Conservation (phyloP, 2,329 filamentous ascomycete genomes). For the Aspergillus hortae region DNA sequence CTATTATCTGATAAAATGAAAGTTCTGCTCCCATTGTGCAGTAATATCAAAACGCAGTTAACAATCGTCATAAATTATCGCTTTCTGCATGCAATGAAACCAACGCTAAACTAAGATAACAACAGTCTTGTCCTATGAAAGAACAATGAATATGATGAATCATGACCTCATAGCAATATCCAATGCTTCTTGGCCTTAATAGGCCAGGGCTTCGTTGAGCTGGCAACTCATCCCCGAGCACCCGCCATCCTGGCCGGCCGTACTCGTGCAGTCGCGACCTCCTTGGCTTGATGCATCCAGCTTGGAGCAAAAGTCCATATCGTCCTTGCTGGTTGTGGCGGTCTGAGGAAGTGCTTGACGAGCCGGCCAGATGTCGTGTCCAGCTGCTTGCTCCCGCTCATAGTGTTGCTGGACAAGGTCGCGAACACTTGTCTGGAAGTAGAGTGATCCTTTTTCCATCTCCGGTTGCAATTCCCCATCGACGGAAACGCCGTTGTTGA, state of each 20-base stretch:
- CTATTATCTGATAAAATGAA: too few species aligned
- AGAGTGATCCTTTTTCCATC: constrained; percentile 55
- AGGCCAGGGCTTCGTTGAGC: constrained; percentile 2
- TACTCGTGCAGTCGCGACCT: constrained; percentile 11
- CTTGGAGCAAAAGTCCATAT: constrained; percentile 29
- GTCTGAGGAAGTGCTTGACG: constrained; percentile 27
- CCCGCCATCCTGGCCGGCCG: constrained; percentile 13
- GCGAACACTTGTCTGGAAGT: constrained; percentile 53
- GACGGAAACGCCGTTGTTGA: constrained; percentile 57
- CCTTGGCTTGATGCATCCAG: background rate
- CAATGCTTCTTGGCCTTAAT: background rate
- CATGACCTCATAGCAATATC: background rate
- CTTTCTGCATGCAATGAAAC: background rate
- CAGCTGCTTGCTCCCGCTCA: constrained; percentile 43
- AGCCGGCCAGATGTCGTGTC: constrained; percentile 54
- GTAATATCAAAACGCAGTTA: too few species aligned
- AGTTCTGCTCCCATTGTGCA: too few species aligned
- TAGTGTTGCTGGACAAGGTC: constrained; percentile 47
- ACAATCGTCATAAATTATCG: too few species aligned
- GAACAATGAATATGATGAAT: background rate
- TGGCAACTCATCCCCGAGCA: constrained; percentile 18
- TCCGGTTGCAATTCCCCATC: constrained; percentile 59
- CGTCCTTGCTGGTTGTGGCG: constrained; percentile 25
- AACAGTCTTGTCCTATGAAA: background rate
- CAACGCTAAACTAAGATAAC: background rate